Evolutionary conservation across 73 alveolate species (phyloP).

Genomic region (Paramecium biaurelia): DNA sequence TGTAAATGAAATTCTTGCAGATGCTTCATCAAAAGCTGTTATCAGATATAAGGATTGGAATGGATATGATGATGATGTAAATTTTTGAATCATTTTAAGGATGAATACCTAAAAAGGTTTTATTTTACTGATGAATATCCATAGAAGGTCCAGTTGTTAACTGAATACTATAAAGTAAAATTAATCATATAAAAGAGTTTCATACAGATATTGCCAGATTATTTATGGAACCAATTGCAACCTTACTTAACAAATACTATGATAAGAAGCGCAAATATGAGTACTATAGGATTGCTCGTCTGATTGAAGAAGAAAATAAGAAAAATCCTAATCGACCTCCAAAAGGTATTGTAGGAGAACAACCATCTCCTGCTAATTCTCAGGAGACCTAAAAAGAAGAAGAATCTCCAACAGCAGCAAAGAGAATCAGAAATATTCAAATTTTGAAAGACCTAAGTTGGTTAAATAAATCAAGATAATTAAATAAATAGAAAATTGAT

Average conservation of each 20-base stretch:
- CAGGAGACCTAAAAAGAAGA: not conserved
- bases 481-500: not conserved
- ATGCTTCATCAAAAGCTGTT: not conserved
- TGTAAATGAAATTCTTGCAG: slow-evolving; percentile 17
- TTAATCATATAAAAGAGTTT: not conserved
- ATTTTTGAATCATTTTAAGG: not conserved
- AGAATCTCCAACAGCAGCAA: not conserved
- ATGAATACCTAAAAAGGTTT: slow-evolving; percentile 54
- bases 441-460: not conserved
- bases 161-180: slow-evolving; percentile 55
- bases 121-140: slow-evolving; percentile 44
- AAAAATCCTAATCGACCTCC: slow-evolving; percentile 61
- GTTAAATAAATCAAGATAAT: not conserved
- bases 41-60: slow-evolving; percentile 3
- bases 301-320: slow-evolving; percentile 62
- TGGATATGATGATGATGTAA: slow-evolving; percentile 21
- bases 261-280: slow-evolving; percentile 60
- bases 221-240: slow-evolving; percentile 58
- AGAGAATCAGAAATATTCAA: not conserved
- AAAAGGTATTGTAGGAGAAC: slow-evolving; percentile 63
- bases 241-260: slow-evolving; percentile 9
- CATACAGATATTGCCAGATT: slow-evolving; percentile 57
- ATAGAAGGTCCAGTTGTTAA: slow-evolving; percentile 46
- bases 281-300: slow-evolving; percentile 50
- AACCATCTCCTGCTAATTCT: slow-evolving; percentile 47